Percentiles rank a stretch among this genome's conserved stretches.
Conservation (phyloP, 306 rosid species). For the Myrica gale region DNA sequence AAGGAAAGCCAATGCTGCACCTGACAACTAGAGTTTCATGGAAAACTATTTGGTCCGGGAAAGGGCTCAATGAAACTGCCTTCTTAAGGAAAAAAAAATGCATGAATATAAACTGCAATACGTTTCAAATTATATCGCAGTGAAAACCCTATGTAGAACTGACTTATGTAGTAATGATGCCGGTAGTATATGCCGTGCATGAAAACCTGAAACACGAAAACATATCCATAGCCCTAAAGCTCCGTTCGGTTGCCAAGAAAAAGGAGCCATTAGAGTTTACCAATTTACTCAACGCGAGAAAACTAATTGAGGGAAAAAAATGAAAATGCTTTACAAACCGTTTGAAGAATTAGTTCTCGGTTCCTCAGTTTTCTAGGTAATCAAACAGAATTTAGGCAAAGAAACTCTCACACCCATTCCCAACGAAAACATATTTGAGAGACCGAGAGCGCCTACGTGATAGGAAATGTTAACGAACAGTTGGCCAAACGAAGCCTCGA, state of each 20-base stretch:
- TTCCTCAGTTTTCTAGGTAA: not conserved
- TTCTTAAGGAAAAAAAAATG: not conserved
- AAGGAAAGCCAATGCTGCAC: slow-evolving; percentile 36
- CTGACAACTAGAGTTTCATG: slow-evolving; percentile 26
- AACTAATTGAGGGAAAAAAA: not conserved
- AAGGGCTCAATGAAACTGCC: not conserved
- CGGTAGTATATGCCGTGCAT: not conserved
- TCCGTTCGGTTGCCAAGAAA: not conserved
- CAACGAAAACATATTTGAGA: not conserved
- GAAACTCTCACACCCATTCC: not conserved
- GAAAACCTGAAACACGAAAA: not conserved
- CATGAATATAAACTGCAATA: not conserved
- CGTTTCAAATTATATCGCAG: slow-evolving; percentile 9
- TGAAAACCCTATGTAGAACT: not conserved
- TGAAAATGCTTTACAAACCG: not conserved
- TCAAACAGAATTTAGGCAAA: slow-evolving; percentile 3
- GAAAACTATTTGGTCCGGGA: not conserved
- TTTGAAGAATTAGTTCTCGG: not conserved
- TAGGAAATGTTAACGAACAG: not conserved
- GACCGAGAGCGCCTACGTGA: not conserved
- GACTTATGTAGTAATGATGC: not conserved
- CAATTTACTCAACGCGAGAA: not conserved
- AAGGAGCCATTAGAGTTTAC: not conserved
- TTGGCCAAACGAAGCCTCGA: not conserved
- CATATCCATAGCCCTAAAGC: not conserved